Conservation (phyloP, 163 green algal species). For the Coccomyxa subellipsoidea region DNA sequence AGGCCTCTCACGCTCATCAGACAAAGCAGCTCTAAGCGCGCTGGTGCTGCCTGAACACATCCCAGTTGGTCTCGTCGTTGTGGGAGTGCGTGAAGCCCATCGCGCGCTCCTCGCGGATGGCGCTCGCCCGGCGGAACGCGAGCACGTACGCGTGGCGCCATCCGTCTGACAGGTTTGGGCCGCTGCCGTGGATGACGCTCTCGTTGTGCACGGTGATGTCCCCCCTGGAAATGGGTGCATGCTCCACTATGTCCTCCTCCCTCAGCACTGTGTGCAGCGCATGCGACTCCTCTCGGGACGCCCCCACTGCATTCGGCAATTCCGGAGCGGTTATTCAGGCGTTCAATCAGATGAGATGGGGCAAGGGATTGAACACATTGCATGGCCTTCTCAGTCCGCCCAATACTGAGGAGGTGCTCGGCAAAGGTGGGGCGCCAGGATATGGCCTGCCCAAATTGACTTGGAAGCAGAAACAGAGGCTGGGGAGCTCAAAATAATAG, state of each 20-base stretch:
- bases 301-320: constrained; percentile 48
- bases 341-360: no score
- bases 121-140: constrained; percentile 39
- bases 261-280: constrained; percentile 45
- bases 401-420: no score
- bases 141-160: constrained; percentile 60
- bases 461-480: no score
- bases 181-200: constrained; percentile 49
- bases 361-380: neutral
- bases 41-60: constrained; percentile 42
- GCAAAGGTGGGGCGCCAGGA: no score
- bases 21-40: neutral
- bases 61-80: constrained; percentile 58
- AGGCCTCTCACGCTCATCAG: neutral
- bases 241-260: constrained; percentile 25
- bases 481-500: no score
- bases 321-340: no score
- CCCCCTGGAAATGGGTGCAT: constrained; percentile 43
- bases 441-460: no score
- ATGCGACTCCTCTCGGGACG: constrained; percentile 50
- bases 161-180: constrained; percentile 27
- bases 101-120: constrained; percentile 53
- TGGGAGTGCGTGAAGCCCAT: constrained; percentile 65
- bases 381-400: no score
- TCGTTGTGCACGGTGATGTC: constrained; percentile 70